Evolutionary conservation across 192 early-diverging fungal genomes (phyloP).

Genomic region (Coemansia erecta): DNA sequence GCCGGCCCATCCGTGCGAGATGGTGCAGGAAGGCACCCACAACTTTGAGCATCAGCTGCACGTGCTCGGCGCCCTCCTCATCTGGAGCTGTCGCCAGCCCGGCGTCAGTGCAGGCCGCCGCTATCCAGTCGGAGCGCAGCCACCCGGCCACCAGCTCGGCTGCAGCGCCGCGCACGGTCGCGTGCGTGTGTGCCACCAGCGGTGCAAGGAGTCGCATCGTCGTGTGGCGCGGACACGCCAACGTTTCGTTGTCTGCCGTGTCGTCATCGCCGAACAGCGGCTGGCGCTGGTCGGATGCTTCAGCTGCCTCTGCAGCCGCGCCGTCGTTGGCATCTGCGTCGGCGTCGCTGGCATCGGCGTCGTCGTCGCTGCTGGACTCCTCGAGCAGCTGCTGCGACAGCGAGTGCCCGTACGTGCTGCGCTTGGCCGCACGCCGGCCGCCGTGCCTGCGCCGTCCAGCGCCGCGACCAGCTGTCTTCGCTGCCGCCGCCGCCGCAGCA

Average conservation of each 20-base stretch:
- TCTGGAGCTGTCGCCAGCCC: slow-evolving; percentile 10
- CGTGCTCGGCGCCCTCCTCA: slow-evolving; percentile 18
- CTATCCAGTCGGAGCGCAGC: slow-evolving; percentile 47
- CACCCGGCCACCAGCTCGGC: slow-evolving; percentile 62
- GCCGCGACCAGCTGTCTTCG: too few species aligned
- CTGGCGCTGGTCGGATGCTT: slow-evolving; percentile 6
- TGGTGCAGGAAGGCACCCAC: slow-evolving; percentile 40
- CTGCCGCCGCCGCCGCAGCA: neutral
- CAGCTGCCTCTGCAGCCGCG: neutral
- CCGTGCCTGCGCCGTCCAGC: neutral
- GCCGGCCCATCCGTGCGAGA: slow-evolving; percentile 12
- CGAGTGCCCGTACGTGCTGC: slow-evolving; percentile 34
- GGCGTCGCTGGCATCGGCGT: slow-evolving; percentile 8
- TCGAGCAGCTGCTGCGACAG: slow-evolving; percentile 51
- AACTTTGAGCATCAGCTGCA: slow-evolving; percentile 32
- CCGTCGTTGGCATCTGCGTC: slow-evolving; percentile 5
- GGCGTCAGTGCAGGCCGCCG: slow-evolving; percentile 12
- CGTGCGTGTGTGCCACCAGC: slow-evolving; percentile 70
- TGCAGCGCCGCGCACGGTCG: slow-evolving; percentile 63
- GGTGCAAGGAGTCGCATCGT: slow-evolving; percentile 56
- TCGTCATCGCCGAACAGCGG: slow-evolving; percentile 18
- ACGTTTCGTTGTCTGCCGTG: slow-evolving; percentile 17
- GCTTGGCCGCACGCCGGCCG: slow-evolving; percentile 8
- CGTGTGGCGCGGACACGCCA: slow-evolving; percentile 62
- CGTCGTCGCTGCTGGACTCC: slow-evolving; percentile 33